Evolutionary conservation across 139 green algal species (phyloP).

Genomic region (Coccomyxa sp.): DNA sequence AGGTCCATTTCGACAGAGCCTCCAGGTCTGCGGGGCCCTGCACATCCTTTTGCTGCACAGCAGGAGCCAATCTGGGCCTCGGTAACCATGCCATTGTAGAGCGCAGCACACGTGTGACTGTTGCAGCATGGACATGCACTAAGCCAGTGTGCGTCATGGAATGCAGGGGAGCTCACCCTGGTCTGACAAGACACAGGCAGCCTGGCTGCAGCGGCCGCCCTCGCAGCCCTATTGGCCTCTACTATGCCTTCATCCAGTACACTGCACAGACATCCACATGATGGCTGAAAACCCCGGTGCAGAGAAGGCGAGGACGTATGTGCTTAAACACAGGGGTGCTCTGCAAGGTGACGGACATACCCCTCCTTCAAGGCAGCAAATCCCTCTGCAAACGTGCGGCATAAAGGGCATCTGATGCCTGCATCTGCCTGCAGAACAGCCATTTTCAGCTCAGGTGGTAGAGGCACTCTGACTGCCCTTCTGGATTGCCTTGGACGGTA

Average conservation of each 20-base stretch:
- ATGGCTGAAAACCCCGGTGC: background rate
- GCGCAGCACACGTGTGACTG: background rate
- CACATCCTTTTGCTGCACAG: background rate
- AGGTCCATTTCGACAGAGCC: no score
- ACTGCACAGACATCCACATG: background rate
- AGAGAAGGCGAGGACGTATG: background rate
- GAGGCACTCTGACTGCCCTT: background rate
- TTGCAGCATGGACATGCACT: background rate
- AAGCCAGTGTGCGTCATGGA: no score
- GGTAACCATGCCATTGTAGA: background rate
- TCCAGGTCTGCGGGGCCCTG: background rate
- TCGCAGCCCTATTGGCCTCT: constrained; percentile 6
- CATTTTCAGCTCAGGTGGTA: background rate
- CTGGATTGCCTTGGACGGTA: background rate
- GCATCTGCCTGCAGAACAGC: constrained; percentile 22
- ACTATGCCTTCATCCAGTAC: background rate
- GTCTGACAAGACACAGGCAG: background rate
- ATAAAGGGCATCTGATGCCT: constrained; percentile 34
- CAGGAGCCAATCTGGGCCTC: background rate
- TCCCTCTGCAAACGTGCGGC: constrained; percentile 18
- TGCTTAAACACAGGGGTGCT: background rate
- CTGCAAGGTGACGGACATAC: background rate
- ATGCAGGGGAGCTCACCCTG: no score
- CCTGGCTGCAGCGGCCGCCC: background rate
- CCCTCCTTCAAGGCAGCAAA: background rate